phyloP scores from a whole-genome alignment of 805 yeast species.

The Ascoidea rubescens region DNA sequence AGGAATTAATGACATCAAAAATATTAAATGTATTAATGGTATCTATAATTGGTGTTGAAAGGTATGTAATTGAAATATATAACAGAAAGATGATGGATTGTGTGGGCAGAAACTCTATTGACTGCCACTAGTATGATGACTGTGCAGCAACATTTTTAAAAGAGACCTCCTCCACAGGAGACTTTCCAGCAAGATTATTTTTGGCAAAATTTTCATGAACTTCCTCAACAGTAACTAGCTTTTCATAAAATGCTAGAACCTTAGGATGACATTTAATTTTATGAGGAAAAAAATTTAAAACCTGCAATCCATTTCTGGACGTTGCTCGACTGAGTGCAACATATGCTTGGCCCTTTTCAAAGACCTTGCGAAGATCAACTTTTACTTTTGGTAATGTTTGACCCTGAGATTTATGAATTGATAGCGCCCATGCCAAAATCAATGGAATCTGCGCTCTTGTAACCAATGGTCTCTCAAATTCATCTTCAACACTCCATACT shows the following conservation, averaged over 20 bases:
- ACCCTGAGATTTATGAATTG: slow-evolving; percentile 79
- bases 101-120: no score
- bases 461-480: slow-evolving; percentile 43
- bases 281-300: slow-evolving; percentile 45
- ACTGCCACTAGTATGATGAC: no score
- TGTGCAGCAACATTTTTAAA: no score
- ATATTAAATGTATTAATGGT: no score
- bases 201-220: background rate
- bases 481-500: slow-evolving; percentile 69
- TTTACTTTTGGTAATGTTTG: slow-evolving; percentile 62
- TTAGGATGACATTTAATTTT: slow-evolving; percentile 45
- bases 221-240: slow-evolving; percentile 19
- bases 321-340: slow-evolving; percentile 75
- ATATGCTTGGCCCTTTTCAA: slow-evolving; percentile 76
- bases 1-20: no score
- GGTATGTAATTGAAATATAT: no score
- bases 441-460: slow-evolving; percentile 57
- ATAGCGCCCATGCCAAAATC: slow-evolving; percentile 68
- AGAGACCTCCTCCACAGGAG: no score
- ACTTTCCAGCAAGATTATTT: no score
- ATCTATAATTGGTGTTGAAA: no score
- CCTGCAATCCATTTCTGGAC: slow-evolving; percentile 48
- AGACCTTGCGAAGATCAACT: slow-evolving; percentile 51
- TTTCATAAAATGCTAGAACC: slow-evolving; percentile 48
- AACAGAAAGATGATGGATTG: no score